These are phyloP conservation scores for Cystobasidiaceae sp. DNA, from an alignment of 1,284 basidiomycete species.

Conservation along the genomic window DNA sequence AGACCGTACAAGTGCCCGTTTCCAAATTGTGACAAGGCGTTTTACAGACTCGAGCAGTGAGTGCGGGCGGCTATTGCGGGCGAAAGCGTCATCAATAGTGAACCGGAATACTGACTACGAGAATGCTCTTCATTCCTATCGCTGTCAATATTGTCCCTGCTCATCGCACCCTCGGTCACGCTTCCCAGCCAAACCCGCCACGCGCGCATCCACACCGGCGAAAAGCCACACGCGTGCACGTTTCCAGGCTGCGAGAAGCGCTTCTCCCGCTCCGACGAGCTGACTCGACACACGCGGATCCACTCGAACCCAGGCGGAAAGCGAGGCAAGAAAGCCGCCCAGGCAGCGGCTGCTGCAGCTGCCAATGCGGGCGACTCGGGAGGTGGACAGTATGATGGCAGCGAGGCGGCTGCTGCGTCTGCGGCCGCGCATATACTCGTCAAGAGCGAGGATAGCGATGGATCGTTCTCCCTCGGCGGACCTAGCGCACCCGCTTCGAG, in stretches of 20 bases:
- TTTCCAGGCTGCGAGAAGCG: slow-evolving; percentile 96
- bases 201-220: slow-evolving; percentile 95
- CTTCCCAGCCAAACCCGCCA: slow-evolving; percentile 71
- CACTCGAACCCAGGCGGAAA: slow-evolving; percentile 56
- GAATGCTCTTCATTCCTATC: too few species aligned
- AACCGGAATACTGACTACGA: too few species aligned
- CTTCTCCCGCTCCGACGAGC: slow-evolving; percentile 93
- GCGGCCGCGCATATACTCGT: background rate
- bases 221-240: slow-evolving; percentile 91
- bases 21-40: slow-evolving; percentile 69
- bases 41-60: slow-evolving; percentile 88
- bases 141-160: too few species aligned
- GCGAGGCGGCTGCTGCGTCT: too few species aligned
- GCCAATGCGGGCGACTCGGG: background rate
- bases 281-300: slow-evolving; percentile 91
- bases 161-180: background rate
- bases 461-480: slow-evolving; percentile 8
- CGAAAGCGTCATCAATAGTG: background rate
- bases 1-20: slow-evolving; percentile 92
- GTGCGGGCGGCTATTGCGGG: slow-evolving; percentile 49
- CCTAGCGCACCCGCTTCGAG: background rate
- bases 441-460: slow-evolving; percentile 14
- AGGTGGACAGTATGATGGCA: background rate
- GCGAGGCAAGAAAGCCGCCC: slow-evolving; percentile 35
- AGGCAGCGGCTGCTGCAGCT: slow-evolving; percentile 35